Conservation (phyloP, 129 eudicot genomes). For the Cynara cardunculus region DNA sequence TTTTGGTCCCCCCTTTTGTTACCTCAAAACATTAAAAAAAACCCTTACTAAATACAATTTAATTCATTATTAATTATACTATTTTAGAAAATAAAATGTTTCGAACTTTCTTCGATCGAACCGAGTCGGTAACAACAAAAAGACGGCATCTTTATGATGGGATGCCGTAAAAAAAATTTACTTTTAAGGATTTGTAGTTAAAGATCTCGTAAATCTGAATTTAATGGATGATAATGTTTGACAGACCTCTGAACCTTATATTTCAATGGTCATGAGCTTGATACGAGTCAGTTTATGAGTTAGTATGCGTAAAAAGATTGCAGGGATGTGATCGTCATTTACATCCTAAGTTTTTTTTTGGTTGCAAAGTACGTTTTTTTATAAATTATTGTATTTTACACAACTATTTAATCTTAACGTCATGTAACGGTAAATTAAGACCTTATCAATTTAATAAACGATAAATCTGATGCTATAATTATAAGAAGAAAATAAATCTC, state of each 20-base stretch:
- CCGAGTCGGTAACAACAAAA: background rate
- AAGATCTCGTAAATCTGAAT: background rate
- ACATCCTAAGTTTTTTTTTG: background rate
- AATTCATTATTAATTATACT: background rate
- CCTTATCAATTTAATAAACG: background rate
- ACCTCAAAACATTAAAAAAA: background rate
- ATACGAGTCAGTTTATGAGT: background rate
- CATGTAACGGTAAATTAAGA: background rate
- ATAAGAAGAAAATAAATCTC: background rate
- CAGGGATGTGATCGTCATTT: background rate
- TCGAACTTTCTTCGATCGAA: background rate
- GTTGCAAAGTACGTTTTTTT: background rate
- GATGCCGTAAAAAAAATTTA: background rate
- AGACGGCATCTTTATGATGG: background rate
- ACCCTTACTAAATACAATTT: background rate
- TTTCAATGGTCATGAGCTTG: background rate
- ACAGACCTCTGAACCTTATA: background rate
- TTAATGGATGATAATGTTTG: background rate
- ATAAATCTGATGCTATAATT: background rate
- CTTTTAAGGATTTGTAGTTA: background rate
- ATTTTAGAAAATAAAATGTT: background rate
- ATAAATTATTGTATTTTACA: background rate
- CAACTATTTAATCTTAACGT: background rate
- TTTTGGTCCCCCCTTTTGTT: constrained; percentile 13
- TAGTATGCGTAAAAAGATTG: background rate